These are phyloP conservation scores for Selenicereus undatus DNA, from an alignment of 148 eudicot species.

Conservation along the genomic window DNA sequence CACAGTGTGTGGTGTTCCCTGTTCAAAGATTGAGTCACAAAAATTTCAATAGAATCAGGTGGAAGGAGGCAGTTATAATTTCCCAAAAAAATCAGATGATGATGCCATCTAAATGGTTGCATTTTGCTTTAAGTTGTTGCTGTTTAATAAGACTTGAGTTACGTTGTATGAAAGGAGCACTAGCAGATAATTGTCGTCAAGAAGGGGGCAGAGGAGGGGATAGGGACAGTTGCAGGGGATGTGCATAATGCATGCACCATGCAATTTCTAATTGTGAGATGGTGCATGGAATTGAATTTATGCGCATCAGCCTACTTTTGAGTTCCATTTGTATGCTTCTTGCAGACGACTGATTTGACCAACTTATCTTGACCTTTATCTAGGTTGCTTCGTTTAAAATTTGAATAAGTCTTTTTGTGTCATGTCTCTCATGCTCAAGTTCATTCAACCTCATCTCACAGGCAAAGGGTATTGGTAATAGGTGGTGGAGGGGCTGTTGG, in stretches of 20 bases:
- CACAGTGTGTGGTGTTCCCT: neutral
- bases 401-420: neutral
- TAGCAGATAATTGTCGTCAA: neutral
- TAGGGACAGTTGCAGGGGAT: neutral
- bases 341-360: neutral
- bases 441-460: conserved; percentile 22
- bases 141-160: neutral
- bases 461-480: conserved; percentile 73
- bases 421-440: conserved; percentile 1
- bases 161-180: neutral
- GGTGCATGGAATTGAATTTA: neutral
- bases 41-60: neutral
- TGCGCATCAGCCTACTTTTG: neutral
- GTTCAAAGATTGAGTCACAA: neutral
- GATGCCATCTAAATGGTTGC: neutral
- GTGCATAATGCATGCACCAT: neutral
- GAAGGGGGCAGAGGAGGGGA: neutral
- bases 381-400: neutral
- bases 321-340: neutral
- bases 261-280: neutral
- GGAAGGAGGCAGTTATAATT: neutral
- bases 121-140: neutral
- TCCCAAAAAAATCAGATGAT: neutral
- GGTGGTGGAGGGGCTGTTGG: conserved; percentile 99
- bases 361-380: too few species aligned